Percentiles rank a stretch among this genome's conserved stretches.
Conservation (phyloP, 2,329 filamentous ascomycete genomes). For the Exserohilum turcica region DNA sequence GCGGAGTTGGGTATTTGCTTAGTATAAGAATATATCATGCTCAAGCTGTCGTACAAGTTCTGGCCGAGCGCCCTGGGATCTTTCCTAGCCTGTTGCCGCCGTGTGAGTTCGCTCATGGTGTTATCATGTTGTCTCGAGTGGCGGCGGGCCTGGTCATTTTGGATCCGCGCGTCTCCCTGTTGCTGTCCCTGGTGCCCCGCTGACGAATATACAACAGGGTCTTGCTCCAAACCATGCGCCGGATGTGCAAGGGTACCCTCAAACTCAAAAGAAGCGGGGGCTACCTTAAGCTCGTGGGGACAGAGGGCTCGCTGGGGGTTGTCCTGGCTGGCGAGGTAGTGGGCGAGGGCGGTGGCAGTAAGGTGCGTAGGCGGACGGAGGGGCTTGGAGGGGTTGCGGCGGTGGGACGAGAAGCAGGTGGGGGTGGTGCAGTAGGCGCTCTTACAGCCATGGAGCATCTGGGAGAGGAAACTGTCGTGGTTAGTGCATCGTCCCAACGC, state of each 20-base stretch:
- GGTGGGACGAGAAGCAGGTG: constrained; percentile 81
- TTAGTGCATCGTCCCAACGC: constrained; percentile 2
- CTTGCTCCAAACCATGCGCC: not conserved
- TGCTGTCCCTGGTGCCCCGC: not conserved
- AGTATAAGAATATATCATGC: constrained; percentile 44
- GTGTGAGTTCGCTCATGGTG: constrained; percentile 24
- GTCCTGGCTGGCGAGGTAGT: constrained; percentile 79
- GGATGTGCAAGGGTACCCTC: constrained; percentile 10
- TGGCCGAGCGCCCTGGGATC: constrained; percentile 68
- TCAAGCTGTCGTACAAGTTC: constrained; percentile 54
- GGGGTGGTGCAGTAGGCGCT: constrained; percentile 70
- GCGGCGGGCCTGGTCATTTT: not conserved
- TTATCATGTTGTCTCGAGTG: not conserved
- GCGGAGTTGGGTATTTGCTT: constrained; percentile 36
- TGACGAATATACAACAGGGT: constrained; percentile 14
- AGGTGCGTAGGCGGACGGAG: constrained; percentile 79
- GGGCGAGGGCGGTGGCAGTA: constrained; percentile 79
- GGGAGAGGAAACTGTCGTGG: constrained; percentile 70
- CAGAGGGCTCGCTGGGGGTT: constrained; percentile 75
- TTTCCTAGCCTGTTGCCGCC: constrained; percentile 48
- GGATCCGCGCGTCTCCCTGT: not conserved
- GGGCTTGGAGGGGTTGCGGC: constrained; percentile 69
- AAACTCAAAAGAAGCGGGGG: constrained; percentile 35
- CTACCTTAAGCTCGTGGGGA: constrained; percentile 50
- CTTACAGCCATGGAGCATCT: constrained; percentile 82